Percentiles rank a stretch among this genome's conserved stretches.
Evolutionary conservation across 169 alveolate genomes (phyloP).

Genomic region (Plasmodium adleri): DNA sequence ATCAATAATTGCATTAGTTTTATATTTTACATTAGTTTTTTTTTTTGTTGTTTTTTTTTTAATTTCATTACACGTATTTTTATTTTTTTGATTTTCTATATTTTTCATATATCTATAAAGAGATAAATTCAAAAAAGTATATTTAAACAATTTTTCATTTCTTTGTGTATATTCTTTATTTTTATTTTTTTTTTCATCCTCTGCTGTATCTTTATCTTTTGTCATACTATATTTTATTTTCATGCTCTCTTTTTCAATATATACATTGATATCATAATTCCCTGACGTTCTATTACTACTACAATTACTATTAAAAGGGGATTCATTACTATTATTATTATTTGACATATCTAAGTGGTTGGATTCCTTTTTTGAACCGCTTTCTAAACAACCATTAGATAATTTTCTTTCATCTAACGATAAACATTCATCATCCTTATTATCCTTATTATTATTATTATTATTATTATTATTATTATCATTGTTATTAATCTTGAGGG

Average conservation of each 20-base stretch:
- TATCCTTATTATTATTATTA: too few species aligned
- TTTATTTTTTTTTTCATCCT: not conserved
- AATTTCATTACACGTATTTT: not conserved
- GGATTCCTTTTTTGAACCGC: too few species aligned
- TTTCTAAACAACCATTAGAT: too few species aligned
- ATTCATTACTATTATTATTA: not conserved
- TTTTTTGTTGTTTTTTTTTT: not conserved
- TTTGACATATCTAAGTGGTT: too few species aligned
- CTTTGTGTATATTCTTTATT: not conserved
- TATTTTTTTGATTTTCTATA: slow-evolving; percentile 13
- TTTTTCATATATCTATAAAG: slow-evolving; percentile 11
- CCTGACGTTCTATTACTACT: not conserved
- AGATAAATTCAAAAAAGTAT: slow-evolving; percentile 18
- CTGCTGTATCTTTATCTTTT: not conserved
- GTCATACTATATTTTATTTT: not conserved
- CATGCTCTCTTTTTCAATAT: slow-evolving; percentile 35
- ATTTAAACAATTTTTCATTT: not conserved
- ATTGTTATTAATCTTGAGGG: too few species aligned
- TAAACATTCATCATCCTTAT: too few species aligned
- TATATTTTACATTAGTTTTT: slow-evolving; percentile 22
- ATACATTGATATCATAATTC: slow-evolving; percentile 23
- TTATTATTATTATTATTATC: too few species aligned
- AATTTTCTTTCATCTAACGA: too few species aligned
- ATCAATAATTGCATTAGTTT: slow-evolving; percentile 69
- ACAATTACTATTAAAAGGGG: not conserved